phyloP scores from a whole-genome alignment of 2,329 filamentous ascomycete genomes.

The Colletotrichum agaves region DNA sequence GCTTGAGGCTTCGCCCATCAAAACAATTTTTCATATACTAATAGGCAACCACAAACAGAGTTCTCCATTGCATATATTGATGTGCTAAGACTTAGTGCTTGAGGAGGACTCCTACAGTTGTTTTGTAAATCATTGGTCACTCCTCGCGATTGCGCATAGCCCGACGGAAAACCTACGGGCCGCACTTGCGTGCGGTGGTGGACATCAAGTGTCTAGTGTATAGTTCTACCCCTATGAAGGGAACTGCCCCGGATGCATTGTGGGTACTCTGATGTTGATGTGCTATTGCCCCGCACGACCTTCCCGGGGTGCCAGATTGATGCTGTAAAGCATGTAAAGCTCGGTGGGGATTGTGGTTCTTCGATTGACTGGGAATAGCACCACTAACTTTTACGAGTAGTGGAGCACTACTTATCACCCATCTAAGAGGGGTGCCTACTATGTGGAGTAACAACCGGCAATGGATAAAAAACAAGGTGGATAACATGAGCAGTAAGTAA shows the following conservation, averaged over 20 bases:
- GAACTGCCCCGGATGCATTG: background rate
- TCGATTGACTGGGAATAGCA: background rate
- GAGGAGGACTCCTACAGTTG: background rate
- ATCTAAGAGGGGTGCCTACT: background rate
- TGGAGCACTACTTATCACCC: background rate
- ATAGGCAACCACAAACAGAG: background rate
- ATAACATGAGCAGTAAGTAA: background rate
- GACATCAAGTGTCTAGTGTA: background rate
- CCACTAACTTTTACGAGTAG: background rate
- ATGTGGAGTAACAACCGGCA: background rate
- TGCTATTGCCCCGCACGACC: background rate
- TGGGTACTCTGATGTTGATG: background rate
- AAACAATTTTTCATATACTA: background rate
- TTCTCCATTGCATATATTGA: background rate
- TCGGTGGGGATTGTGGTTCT: background rate
- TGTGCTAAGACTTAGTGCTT: background rate
- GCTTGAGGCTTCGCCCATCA: background rate
- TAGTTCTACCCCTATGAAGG: background rate
- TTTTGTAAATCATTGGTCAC: background rate
- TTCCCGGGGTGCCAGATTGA: background rate
- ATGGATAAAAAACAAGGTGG: background rate
- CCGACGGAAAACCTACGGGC: background rate
- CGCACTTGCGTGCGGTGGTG: background rate
- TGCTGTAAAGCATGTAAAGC: background rate
- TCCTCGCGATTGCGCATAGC: background rate